A percentile compares a stretch with the other conserved stretches of the same genome.
Conservation (phyloP, 345 rosid species). For the Draba incana region DNA sequence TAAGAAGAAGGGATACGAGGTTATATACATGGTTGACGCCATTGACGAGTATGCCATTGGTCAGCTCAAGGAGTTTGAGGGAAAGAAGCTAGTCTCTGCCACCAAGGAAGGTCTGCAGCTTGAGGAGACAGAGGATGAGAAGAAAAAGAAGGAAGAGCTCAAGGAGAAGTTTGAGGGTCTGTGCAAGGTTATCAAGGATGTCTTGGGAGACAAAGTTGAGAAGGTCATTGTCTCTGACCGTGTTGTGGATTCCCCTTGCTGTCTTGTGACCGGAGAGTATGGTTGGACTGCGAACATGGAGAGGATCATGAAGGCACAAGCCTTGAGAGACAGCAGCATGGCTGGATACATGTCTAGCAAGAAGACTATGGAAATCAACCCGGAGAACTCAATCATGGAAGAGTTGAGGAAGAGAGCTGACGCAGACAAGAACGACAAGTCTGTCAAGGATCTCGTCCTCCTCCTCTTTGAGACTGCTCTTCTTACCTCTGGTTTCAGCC, state of each 20-base stretch:
- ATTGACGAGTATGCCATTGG: slow-evolving; percentile 88
- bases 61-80: slow-evolving; percentile 88
- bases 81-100: slow-evolving; percentile 81
- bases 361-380: slow-evolving; percentile 94
- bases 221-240: slow-evolving; percentile 87
- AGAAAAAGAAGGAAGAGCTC: slow-evolving; percentile 58
- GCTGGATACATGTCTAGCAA: slow-evolving; percentile 90
- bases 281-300: slow-evolving; percentile 97
- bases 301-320: slow-evolving; percentile 90
- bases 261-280: slow-evolving; percentile 81
- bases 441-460: slow-evolving; percentile 82
- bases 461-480: slow-evolving; percentile 80
- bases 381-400: slow-evolving; percentile 82
- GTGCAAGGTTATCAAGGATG: slow-evolving; percentile 89
- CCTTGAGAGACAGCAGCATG: slow-evolving; percentile 85
- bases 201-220: slow-evolving; percentile 75
- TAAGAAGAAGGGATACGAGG: slow-evolving; percentile 87
- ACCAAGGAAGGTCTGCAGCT: slow-evolving; percentile 86
- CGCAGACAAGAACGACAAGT: slow-evolving; percentile 80
- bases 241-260: slow-evolving; percentile 87
- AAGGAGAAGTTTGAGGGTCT: slow-evolving; percentile 79
- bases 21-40: slow-evolving; percentile 81
- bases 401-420: slow-evolving; percentile 89
- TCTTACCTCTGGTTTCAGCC: slow-evolving; percentile 86
- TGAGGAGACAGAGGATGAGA: slow-evolving; percentile 81